Evolutionary conservation across 768 basidiomycete genomes (phyloP), one percentile per base, ranked within the genome.

Genomic region (Sporobolomyces pararoseus): DNA sequence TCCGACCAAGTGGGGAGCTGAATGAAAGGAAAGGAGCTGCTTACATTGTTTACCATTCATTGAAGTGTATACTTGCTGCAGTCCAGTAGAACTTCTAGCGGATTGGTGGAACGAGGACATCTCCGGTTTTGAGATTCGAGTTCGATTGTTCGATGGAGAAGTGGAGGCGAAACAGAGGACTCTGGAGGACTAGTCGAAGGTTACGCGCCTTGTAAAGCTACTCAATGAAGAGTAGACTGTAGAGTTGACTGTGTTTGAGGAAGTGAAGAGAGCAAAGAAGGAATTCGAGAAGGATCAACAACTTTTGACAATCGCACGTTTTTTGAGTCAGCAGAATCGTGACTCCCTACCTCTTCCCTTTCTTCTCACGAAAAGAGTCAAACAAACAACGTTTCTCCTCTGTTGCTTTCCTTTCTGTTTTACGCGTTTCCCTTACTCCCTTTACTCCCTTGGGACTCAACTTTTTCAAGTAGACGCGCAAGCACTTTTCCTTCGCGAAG

Each of bases 11-110:
- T 42, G 39, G 39, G 39, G 39, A 42, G 39, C 39, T 42, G 9
- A 42, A 17, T 9, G 39, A 42, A 17, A 42, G 39, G 39, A 42
- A 17, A 9, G 39, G 39, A 9, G 58, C 27, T 27, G 23, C 58
- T 46, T 29, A 59, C 58, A 59, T 59, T 59, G 58, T 23, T 59
- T 59, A 12, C 58, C 58, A 19, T 44, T 46, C n/a, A 59, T 46
- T 29, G 58, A 59, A 39, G 42, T 46, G 58, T 59, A 59, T 16
- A 46, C 39, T 4, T 39, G n/a, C n/a, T n/a, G n/a, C n/a, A n/a
- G n/a, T n/a, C n/a, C n/a, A n/a, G n/a, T n/a, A n/a, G n/a, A n/a
- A n/a, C n/a, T n/a, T n/a, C n/a, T 35, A 32, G 32, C 37, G 21
- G 32, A 34, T 34, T 35, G 35, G 7, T 5, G 54, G 37, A 35